Conservation (phyloP, 2,329 filamentous ascomycete species). For the Metarhizium album region DNA sequence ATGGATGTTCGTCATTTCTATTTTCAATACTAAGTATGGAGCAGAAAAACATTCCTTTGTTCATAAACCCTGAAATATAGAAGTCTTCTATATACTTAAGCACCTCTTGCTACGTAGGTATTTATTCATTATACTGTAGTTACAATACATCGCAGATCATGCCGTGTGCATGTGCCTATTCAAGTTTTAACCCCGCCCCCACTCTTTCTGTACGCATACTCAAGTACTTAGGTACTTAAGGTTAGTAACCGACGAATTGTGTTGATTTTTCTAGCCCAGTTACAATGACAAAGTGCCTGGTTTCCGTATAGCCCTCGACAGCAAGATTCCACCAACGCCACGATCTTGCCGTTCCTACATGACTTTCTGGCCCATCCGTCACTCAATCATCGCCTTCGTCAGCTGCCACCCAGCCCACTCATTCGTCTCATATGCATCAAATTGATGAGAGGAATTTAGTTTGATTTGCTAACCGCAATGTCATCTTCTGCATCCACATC, state of each 20-base stretch:
- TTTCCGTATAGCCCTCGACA: neutral
- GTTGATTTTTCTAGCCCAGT: neutral
- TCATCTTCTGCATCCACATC: constrained; percentile 17
- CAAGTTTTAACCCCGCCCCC: no score
- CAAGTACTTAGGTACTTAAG: no score
- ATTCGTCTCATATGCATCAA: neutral
- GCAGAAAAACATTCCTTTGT: no score
- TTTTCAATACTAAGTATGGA: no score
- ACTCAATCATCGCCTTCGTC: neutral
- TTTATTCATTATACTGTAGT: no score
- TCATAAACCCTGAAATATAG: no score
- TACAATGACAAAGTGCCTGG: neutral
- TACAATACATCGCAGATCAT: no score
- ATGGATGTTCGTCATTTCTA: no score
- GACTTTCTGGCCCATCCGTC: neutral
- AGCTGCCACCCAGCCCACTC: neutral
- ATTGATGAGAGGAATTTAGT: neutral
- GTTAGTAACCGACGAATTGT: neutral
- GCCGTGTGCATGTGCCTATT: no score
- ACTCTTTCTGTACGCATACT: no score
- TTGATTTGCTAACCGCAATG: constrained; percentile 14
- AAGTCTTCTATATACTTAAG: no score
- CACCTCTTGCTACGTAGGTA: no score
- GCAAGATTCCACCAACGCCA: neutral
- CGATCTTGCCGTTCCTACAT: neutral